phyloP scores from a whole-genome alignment of 352 stramenopile species.

The Peronospora farinosa region DNA sequence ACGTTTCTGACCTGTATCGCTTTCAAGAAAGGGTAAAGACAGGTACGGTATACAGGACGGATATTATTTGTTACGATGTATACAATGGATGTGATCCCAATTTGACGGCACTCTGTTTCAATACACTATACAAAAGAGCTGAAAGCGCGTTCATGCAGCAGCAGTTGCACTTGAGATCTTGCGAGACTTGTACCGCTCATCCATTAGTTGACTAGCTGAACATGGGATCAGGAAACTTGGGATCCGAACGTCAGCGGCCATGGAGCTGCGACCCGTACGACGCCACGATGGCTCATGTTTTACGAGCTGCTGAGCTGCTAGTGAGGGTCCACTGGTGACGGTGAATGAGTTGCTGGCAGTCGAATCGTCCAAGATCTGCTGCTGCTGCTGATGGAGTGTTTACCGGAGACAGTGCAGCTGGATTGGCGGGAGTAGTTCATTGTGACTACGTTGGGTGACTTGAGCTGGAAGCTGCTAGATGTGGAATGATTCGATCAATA shows the following conservation, averaged over 20 bases:
- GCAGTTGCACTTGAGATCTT: constrained; percentile 13
- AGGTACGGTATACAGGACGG: too few relatives aligned
- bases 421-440: constrained; percentile 20
- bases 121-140: not conserved
- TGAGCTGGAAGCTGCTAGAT: constrained; percentile 10
- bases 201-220: constrained; percentile 49
- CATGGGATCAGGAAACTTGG: constrained; percentile 53
- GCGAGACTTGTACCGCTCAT: constrained; percentile 38
- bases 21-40: too few relatives aligned
- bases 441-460: not conserved
- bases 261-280: constrained; percentile 23
- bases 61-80: too few relatives aligned
- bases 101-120: not conserved
- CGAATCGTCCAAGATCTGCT: constrained; percentile 7
- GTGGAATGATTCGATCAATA: constrained; percentile 8
- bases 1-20: too few relatives aligned
- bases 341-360: not conserved
- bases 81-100: too few relatives aligned
- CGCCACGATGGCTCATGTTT: constrained; percentile 23
- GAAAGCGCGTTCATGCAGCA: constrained; percentile 10
- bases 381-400: not conserved
- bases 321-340: not conserved
- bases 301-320: not conserved
- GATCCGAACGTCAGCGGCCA: constrained; percentile 41
- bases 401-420: constrained; percentile 11